Base-by-base conservation (phyloP, 1,284 basidiomycete species). In the Mrakiaceae sp. region DNA sequence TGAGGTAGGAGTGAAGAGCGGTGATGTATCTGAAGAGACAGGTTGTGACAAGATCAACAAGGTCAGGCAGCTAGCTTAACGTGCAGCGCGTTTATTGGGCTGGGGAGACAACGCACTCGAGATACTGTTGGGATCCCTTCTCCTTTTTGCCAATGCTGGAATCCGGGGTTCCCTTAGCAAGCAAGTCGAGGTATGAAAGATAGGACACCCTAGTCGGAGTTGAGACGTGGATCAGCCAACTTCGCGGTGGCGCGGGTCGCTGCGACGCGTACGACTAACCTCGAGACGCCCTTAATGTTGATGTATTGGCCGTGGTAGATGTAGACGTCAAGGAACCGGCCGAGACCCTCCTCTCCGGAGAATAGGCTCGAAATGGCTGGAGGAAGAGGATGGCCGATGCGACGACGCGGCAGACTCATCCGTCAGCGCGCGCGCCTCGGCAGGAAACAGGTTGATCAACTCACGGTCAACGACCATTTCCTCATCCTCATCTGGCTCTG, bases 271-370 rank as follows among this genome's bases (percentile, higher is more conserved):
- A 27, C 1, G 16, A 52, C 70, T 64, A 85, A 84, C 74, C 87
- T 88, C 66, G 84, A 83, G 62, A 90, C 82, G 68, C 84, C 81
- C 78, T 89, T 90, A 69, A 97, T 76, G 77, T 99, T 99, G 79
- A 86, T 87, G 78, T 90, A 98, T 58, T 86, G 80, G 57, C 87
- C 84, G 73, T 98, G 95, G 67, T 90, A 86, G 61, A 86, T 79
- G 75, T 98, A 91, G 66, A 99, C 76, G 76, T 98, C 96, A 67
- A 98, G 82, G 75, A 95, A 97, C 76, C 90, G 88, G 58, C 96
- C 96, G 68, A 93, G 91, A 49, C 83, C 83, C 75, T 99, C 96
- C 79, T 98, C 95, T 52, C 96, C 96, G 10, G 91, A 93, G 78
- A 97, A 97, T 69, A 94, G 78, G 64, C 90, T 79, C 66, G 90